Percentiles rank a stretch among this genome's conserved stretches.
Evolutionary conservation across 2,329 filamentous ascomycete genomes (phyloP).

Genomic region (Lasiodiplodia hormozganensis): DNA sequence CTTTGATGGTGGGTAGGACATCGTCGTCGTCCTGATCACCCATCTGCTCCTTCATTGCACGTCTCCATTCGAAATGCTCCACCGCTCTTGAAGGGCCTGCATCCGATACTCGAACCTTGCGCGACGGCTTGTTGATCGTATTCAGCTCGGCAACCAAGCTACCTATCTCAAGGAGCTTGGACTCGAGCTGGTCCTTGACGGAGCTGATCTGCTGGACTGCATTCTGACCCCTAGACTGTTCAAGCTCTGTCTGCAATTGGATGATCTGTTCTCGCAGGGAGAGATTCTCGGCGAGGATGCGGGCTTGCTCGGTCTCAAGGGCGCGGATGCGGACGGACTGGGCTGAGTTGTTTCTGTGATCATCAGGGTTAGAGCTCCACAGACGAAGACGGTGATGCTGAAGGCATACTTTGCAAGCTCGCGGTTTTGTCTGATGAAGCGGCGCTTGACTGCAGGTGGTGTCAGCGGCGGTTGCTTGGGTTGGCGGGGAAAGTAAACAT

Average conservation of each 20-base stretch:
- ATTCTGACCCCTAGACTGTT: conserved; percentile 65
- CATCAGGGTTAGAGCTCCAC: not conserved
- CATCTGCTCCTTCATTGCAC: conserved; percentile 57
- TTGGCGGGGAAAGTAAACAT: conserved; percentile 48
- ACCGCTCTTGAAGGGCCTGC: conserved; percentile 2
- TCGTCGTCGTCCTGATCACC: conserved; percentile 56
- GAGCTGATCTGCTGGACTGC: conserved; percentile 70
- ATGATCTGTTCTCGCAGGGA: conserved; percentile 74
- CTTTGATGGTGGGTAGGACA: conserved; percentile 70
- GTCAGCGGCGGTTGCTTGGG: conserved; percentile 23
- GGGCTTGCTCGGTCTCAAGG: conserved; percentile 77
- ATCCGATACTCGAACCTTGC: not conserved
- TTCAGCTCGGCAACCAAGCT: conserved; percentile 71
- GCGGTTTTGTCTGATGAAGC: conserved; percentile 82
- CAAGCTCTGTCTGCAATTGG: conserved; percentile 71
- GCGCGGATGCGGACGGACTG: conserved; percentile 79
- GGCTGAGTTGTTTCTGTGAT: conserved; percentile 71
- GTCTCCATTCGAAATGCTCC: conserved; percentile 24
- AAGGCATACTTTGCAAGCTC: conserved; percentile 69
- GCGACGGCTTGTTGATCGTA: conserved; percentile 38
- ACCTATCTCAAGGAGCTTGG: conserved; percentile 74
- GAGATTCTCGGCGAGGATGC: conserved; percentile 80
- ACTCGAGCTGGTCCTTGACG: conserved; percentile 75
- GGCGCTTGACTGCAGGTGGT: conserved; percentile 70
- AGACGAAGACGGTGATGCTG: not conserved